Base-by-base conservation (phyloP, 176 grass and related monocot genomes). In the Saccharum officinarum region DNA sequence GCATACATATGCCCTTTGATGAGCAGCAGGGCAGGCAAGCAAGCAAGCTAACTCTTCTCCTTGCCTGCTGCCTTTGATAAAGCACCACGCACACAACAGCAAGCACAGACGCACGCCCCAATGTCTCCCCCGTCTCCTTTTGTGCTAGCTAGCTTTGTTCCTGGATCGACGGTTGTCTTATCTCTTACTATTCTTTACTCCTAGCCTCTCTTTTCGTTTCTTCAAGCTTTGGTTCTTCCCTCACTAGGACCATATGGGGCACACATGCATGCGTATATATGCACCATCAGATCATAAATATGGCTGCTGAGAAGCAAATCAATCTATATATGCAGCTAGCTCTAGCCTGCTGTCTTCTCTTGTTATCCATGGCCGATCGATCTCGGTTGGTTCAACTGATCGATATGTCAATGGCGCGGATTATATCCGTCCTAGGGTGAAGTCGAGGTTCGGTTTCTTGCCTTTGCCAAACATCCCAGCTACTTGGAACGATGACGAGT, bases 371-470 rank as follows among this genome's bases (percentile, higher is more conserved):
- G 38, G 7, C 59, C 23, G 15, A 16, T 39, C 17, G 31, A 37
- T 49, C 14, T 63, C 60, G 60, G 10, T 64, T 14, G 61, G 25
- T 28, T 64, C 61, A 16, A 67, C 14, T 17, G 42, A 16, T 57
- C 18, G 6, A 23, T 5, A 20, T 65, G 40, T 75, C 0, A 4
- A 30, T 30, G 12, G 62, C 12, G 26, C 1, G 3, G 61, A 3
- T 74, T 57, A 91, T 73, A 91, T 91, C 68, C 85, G 20, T 68
- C 94, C 94, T 87, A 97, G 87, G 64, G 92, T 94, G 86, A 97
- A 97, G 66, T 97, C 92, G 3, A 97, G 92, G 69, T 92, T 94
- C 2, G 92, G 94, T 42, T 88, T 97, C 83, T 85, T 94, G 69
- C 64, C 30, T 45, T n/a, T n/a, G n/a, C 71, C 50, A 30, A 78